These are phyloP conservation scores for Backusella morwellensis DNA, from an alignment of 192 early-diverging fungal genomes.

Conservation along the genomic window DNA sequence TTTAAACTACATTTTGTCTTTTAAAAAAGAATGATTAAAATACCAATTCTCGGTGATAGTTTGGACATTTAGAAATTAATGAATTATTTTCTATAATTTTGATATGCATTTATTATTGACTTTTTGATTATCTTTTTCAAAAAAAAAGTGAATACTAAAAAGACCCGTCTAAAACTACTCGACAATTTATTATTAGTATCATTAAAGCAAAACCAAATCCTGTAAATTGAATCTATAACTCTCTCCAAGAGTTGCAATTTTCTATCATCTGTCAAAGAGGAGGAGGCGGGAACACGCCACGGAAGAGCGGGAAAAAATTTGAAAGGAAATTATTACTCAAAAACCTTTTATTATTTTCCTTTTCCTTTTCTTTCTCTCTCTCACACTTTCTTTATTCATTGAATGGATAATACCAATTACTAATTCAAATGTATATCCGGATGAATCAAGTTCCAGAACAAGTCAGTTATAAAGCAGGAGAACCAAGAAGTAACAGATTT, in stretches of 20 bases:
- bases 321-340: not conserved
- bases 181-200: no score
- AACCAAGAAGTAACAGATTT: not conserved
- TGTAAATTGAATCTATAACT: not conserved
- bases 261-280: not conserved
- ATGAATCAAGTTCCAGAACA: conserved; percentile 1
- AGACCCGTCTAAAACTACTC: no score
- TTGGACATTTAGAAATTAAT: not conserved
- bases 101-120: not conserved
- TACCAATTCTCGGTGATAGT: not conserved
- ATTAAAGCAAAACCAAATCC: not conserved
- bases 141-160: not conserved
- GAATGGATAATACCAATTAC: not conserved
- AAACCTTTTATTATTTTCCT: not conserved
- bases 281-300: not conserved
- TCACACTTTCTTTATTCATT: not conserved
- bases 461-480: not conserved
- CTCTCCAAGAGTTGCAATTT: not conserved
- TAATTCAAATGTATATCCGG: not conserved
- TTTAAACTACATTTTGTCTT: not conserved
- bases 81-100: not conserved
- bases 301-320: not conserved
- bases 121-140: not conserved
- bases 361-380: not conserved
- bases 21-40: not conserved